These are phyloP conservation scores for Auricularia sp. DNA, from an alignment of 768 basidiomycete genomes.

Conservation along the genomic window DNA sequence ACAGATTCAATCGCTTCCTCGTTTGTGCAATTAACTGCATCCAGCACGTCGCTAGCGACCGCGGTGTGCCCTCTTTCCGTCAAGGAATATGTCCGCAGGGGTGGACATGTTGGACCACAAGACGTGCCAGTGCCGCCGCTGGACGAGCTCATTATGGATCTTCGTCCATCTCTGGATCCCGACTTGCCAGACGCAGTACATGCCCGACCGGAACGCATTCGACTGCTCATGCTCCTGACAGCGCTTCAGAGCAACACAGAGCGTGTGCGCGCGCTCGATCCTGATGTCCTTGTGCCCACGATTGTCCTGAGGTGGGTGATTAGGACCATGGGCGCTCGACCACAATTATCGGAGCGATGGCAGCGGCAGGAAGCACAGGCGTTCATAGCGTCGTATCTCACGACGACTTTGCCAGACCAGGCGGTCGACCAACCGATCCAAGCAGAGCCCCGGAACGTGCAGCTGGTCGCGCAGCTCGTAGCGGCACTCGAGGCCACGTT, in stretches of 20 bases:
- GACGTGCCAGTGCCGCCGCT: constrained; percentile 42
- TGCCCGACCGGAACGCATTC: constrained; percentile 37
- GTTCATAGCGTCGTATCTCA: constrained; percentile 42
- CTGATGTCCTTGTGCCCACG: constrained; percentile 37
- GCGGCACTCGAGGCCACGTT: constrained; percentile 50
- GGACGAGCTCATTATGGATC: constrained; percentile 33
- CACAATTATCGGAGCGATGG: constrained; percentile 45
- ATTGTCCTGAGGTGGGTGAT: constrained; percentile 58
- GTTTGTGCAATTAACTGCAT: constrained; percentile 25
- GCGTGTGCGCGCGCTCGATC: constrained; percentile 35
- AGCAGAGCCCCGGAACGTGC: constrained; percentile 50
- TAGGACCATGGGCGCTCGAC: constrained; percentile 37
- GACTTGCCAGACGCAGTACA: constrained; percentile 33
- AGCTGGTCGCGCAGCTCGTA: constrained; percentile 55
- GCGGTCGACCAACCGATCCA: constrained; percentile 19
- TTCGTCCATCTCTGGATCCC: constrained; percentile 15
- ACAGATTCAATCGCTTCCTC: constrained; percentile 42
- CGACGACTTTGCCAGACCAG: constrained; percentile 3
- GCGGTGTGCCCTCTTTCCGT: constrained; percentile 27
- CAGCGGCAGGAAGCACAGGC: constrained; percentile 49
- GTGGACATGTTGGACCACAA: constrained; percentile 53
- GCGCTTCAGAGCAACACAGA: constrained; percentile 44
- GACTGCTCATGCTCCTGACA: constrained; percentile 45
- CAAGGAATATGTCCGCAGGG: constrained; percentile 58
- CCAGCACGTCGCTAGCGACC: constrained; percentile 21